Conservation (phyloP, 345 rosid genomes). For the Rubroshorea leprosula region DNA sequence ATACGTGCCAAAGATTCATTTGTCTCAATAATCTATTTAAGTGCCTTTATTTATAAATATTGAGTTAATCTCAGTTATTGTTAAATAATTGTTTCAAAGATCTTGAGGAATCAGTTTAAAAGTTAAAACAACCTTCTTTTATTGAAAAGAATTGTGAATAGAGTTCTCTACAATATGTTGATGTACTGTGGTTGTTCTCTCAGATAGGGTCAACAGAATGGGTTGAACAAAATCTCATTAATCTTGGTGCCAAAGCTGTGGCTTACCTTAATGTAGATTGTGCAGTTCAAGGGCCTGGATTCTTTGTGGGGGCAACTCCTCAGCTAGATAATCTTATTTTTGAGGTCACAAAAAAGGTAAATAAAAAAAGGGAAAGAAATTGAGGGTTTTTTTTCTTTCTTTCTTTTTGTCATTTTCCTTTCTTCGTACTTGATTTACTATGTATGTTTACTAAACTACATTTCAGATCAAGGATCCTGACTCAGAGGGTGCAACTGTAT, state of each 20-base stretch:
- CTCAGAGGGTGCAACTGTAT: constrained; percentile 43
- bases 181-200: constrained; percentile 14
- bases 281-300: constrained; percentile 95
- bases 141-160: too few species aligned
- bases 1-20: too few species aligned
- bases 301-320: constrained; percentile 80
- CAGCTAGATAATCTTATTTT: constrained; percentile 73
- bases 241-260: constrained; percentile 75
- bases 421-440: constrained; percentile 1
- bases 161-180: neutral
- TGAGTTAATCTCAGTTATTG: too few species aligned
- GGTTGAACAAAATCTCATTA: constrained; percentile 85
- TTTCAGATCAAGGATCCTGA: constrained; percentile 84
- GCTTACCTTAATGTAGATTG: constrained; percentile 97
- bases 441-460: neutral
- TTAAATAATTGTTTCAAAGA: too few species aligned
- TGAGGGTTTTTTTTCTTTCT: constrained; percentile 13
- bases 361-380: neutral
- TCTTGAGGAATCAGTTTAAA: too few species aligned
- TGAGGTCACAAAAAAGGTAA: constrained; percentile 72
- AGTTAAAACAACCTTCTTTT: too few species aligned
- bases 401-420: neutral
- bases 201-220: constrained; percentile 94
- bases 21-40: too few species aligned
- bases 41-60: too few species aligned